Base-by-base conservation (phyloP, 2,329 filamentous ascomycete species). In the Xylaria sp. region DNA sequence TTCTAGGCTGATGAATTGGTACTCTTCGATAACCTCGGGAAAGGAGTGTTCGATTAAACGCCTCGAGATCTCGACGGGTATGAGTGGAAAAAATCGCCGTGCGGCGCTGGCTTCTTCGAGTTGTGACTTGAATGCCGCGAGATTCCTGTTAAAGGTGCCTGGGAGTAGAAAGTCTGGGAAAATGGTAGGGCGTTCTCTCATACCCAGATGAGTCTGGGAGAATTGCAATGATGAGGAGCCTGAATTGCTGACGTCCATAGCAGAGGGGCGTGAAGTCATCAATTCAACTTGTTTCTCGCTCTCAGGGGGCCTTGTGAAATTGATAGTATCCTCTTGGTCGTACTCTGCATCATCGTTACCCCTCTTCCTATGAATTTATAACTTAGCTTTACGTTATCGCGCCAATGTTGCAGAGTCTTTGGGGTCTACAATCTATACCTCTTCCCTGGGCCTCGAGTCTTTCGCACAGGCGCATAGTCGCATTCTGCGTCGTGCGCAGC, bases 391-490 rank as follows among this genome's bases (percentile, higher is more conserved):
- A 18, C 8, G 1, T 46, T 3, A 46, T 2, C 23, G 2, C 23
- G 43, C n/a, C 8, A 12, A 51, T 36, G 5, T 33, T 25, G 5
- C 8, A 51, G 2, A 39, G 43, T 59, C 7, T 36, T 33, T 23
- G 31, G 18, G n/a, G 33, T 41, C 6, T 20, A 43, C 25, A 43
- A 7, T 33, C 48, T 36, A 39, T 63, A 69, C 67, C n/a, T 69
- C 55, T 70, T 71, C 10, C 67, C 69, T 31, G 46, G 67, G 7
- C 69, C 69, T 15, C 69, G 62, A 7, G 57, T 64, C 31, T 55
- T 71, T 28, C 69, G 60, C 15, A 60, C 57, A 5, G 56, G 41
- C 3, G 64, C 64, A 49, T 71, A 71, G 9, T 13, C 57, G 61
- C 69, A 71, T 59, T 71, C 67, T 33, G 67, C 51, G 39, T 64